Evolutionary conservation across 192 early-diverging fungal species (phyloP), one percentile per base, ranked within the genome.

Genomic region (Kappamyces sp.): DNA sequence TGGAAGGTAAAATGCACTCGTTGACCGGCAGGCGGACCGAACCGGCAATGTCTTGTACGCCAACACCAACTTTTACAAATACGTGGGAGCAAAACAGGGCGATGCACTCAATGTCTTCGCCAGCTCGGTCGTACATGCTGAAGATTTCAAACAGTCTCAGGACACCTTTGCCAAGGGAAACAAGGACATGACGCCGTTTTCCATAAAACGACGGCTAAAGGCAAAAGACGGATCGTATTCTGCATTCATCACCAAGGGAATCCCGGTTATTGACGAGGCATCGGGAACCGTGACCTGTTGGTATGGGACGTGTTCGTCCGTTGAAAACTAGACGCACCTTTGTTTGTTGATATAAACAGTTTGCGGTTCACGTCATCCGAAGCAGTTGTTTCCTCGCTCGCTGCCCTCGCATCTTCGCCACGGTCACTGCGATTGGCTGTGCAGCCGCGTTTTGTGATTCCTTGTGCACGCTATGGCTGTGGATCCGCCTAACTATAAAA

Each of bases 241-340:
- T 7, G 8, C 5, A 15, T 61, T 51, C 49, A 8, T 51, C 31
- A 61, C 59, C 1, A 48, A 51, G 33, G 59, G 47, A 58, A 53
- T 32, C 9, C 59, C 59, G 3, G 49, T 61, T 36, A 5, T 61
- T 5, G 15, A 61, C 34, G 59, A 52, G 3, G 23, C 23, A 23
- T 46, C 7, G 0, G 6, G 40, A 6, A 33, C 23, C 3, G 6
- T 61, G 3, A 39, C 36, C 9, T 43, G 47, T 6, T 61, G 59
- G 59, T 61, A 61, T 61, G 59, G 59, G 9, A 61, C 59, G 5
- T 48, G 51, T 51, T 46, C 59, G 6, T 23, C 48, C n/a, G 59
- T 49, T 9, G 32, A 61, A 57, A 44, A 40, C 42, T 10, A 13
- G 52, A 4, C 23, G 23, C 23, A 23, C 23, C 23, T 23, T 23